Base-by-base conservation (phyloP, 2,329 filamentous ascomycete species). In the Microsporum canis region DNA sequence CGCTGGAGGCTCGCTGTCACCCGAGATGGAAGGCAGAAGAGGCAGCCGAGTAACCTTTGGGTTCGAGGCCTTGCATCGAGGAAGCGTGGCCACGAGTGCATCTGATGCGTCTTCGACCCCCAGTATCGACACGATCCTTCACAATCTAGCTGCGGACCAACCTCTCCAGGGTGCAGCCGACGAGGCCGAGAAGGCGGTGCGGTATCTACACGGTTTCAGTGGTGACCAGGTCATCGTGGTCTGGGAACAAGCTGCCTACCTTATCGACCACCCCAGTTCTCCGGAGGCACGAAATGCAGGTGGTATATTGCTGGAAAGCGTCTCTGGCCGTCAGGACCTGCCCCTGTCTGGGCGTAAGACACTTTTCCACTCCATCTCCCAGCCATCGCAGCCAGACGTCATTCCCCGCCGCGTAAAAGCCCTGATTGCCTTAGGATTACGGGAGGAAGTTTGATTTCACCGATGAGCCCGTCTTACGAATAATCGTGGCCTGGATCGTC, bases 391-490 rank as follows among this genome's bases (percentile, higher is more conserved):
- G 14, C 65, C 70, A 12, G 74, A 76, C 59, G 69, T 74, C 41
- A 70, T 76, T 56, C 70, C 74, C 17, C 66, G 71, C 10, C 72
- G 72, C 3, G 69, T 76, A 12, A 72, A 74, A 55, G 69, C 75
- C 1, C 68, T 77, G 60, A 72, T 76, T 36, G 67, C 68, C 4
- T 66, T 77, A 43, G n/a, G 74, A 77, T 57, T 73, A 77, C 68
- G 74, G 74, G 53, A 71, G 74, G 53, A 76, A 75, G 61, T 62
- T 76, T 47, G 75, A 77, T 36, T 76, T 75, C 64, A 68, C 73
- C 33, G 67, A 68, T 36, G 69, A 70, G 3, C 75, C 74, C 4
- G 68, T 76, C 39, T 65, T 77, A 12, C 73, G 71, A 6, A 69
- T 74, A n/a, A 69, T 76, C 36, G 73, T 73, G 5, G 70, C 71